Evolutionary conservation across 208 protist species (phyloP), one percentile per base, ranked within the genome.

Genomic region (Acanthamoeba lenticulata): DNA sequence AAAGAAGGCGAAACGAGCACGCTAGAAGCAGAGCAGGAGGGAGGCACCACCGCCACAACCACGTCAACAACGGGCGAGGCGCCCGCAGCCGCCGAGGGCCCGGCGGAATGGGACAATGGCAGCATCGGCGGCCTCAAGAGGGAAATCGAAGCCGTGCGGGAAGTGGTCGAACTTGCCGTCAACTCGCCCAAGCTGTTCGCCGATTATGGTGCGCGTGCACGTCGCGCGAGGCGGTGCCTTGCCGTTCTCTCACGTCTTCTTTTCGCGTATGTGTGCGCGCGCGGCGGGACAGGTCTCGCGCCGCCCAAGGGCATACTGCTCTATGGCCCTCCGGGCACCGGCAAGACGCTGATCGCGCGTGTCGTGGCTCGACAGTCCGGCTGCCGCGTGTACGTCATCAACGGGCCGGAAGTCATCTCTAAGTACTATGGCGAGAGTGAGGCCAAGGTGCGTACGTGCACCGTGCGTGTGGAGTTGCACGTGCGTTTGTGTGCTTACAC

Each of bases 341-440:
- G 96, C 40, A 98, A 98, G 94, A 97, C 97, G 2, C 94, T 97
- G 9, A 42, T 97, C 1, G 97, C 97, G 13, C 94, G 96, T n/a
- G 97, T 97, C 19, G 90, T 98, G 5, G 95, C 96, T 1, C n/a
- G 29, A 24, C 57, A 95, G 49, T 91, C 40, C 32, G 42, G 88
- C 19, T 90, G 55, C 27, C 69, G 47, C 36, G 45, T 97, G 13
- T 96, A 96, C 65, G 83, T 93, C 21, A 92, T 97, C 15, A 96
- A 95, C 65, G 96, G 96, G 38, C 89, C 95, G 2, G 96, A 97
- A 44, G 93, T 96, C 36, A 60, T 97, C 4, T 85, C 79, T 29
- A 96, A 96, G 27, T 96, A 94, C 42, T 92, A 96, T 72, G 96
- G 96, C 55, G 92, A 96, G 36, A 95, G 81, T 21, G 96, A 97